Base-by-base conservation (phyloP, 2,329 filamentous ascomycete genomes). In the Diaporthe sp. region DNA sequence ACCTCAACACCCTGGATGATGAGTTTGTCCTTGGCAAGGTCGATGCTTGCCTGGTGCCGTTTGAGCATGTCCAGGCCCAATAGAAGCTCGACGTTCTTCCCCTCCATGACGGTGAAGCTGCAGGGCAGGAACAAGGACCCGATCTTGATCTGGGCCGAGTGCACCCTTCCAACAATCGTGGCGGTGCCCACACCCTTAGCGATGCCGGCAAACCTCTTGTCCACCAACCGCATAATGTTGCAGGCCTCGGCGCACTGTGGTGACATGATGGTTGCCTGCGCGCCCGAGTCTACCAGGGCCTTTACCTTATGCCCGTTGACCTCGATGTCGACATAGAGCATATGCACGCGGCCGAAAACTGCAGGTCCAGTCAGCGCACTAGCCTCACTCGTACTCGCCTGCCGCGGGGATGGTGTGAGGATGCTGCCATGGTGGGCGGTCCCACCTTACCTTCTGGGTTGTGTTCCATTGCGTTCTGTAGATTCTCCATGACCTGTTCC, bases 91-190 rank as follows among this genome's bases (percentile, higher is more conserved):
- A 99, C 97, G 70, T 95, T 92, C 84, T 98, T 99, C 77, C 97
- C 97, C 85, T 99, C 97, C 97, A 99, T 99, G 81, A 99, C 97
- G 4, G 97, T 99, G 83, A 99, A 99, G 75, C 95, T 97, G 85
- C 96, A 98, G 3, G 96, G 93, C 78, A 99, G 88, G 81, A 95
- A 95, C 76, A 96, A 90, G 55, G 90, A 91, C 70, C 96, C 97
- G 78, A 99, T 97, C 83, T 94, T 96, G 83, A 99, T 97, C 83
- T 96, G 95, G 13, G 97, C 97, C 30, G 94, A 95, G 83, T 99
- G 97, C 4, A 99, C 97, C 70, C 97, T 94, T 42, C 97, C 97
- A 27, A 99, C 92, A 78, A 99, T 98, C 73, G 92, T 94, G 32
- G 97, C 97, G 0, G 97, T 98, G 71, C 97, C 97, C 3, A 99